Base-by-base conservation (phyloP, 2,329 filamentous ascomycete genomes). In the Pleurostoma richardsiae region DNA sequence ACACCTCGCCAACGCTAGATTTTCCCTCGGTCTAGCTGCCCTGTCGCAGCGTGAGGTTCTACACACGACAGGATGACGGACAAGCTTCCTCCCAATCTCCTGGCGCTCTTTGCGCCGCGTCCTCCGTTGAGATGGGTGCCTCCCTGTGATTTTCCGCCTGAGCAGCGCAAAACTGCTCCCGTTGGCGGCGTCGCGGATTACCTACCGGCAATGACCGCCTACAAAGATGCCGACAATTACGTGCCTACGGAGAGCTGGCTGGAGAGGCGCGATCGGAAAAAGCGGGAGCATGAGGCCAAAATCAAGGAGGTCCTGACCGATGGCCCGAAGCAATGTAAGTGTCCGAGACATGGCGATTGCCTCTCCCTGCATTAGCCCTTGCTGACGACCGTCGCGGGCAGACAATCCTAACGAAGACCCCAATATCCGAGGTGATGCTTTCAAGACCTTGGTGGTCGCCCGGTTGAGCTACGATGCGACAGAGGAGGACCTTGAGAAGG, bases 21-120 rank as follows among this genome's bases (percentile, higher is more conserved):
- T 19, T 19, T 19, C 19, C 19, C 19, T 19, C 19, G 19, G 19
- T 19, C 19, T 19, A 19, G 19, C 19, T 19, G 19, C 19, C 19
- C 19, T 19, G 19, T 19, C 19, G 19, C 19, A 19, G 19, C 19
- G 19, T 19, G 19, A 19, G 19, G 19, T 19, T 19, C 19, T 19
- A 19, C 19, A 19, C 19, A 19, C 43, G 52, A 46, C 59, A 73
- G 58, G 52, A 99, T 97, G 94, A 97, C 94, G 43, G 92, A 96
- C 77, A 94, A 95, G 71, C 86, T 99, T 26, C 92, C 94, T 49
- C 89, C 88, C 47, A 92, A 95, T 65, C 80, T 97, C 49, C 79
- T 97, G 59, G 88, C 88, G 69, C 88, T 97, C 56, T 99, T 99
- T 73, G 88, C 92, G 70, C 89, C 94, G 64, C 88, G 94, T 50